These are phyloP conservation scores for Suillus americanus DNA, from an alignment of 768 basidiomycete genomes.

Conservation along the genomic window DNA sequence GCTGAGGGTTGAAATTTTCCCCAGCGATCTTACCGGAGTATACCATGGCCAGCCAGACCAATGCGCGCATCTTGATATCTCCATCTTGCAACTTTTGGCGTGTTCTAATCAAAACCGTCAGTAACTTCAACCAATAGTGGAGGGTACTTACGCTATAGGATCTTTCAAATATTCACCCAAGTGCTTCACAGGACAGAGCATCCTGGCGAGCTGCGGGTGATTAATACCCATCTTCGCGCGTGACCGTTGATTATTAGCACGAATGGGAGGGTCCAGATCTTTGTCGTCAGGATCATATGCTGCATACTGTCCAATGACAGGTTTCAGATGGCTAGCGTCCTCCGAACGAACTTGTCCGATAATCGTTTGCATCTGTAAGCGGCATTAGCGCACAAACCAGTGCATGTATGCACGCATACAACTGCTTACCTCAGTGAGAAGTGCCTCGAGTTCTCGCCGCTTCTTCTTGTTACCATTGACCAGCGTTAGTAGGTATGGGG, in stretches of 20 bases:
- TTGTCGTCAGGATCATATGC: neutral
- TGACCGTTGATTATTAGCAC: neutral
- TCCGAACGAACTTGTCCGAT: neutral
- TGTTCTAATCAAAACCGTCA: conserved; percentile 2
- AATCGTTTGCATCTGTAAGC: conserved; percentile 1
- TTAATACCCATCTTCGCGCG: conserved; percentile 2
- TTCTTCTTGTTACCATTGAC: neutral
- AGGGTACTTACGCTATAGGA: neutral
- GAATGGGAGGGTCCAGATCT: neutral
- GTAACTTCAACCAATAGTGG: neutral
- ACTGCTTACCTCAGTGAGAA: neutral
- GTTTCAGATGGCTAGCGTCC: conserved; percentile 1
- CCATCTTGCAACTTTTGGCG: neutral
- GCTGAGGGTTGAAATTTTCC: conserved; percentile 4
- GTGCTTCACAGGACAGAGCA: conserved; percentile 7
- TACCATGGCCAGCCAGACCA: neutral
- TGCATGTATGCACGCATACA: neutral
- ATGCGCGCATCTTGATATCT: conserved; percentile 7
- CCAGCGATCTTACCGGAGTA: conserved; percentile 5
- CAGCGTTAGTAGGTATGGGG: neutral
- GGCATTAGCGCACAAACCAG: neutral
- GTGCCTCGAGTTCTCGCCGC: neutral
- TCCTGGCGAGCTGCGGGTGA: conserved; percentile 4
- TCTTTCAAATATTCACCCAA: neutral
- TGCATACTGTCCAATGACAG: neutral